Percentiles rank a stretch among this genome's conserved stretches.
Evolutionary conservation across 805 yeast genomes (phyloP).

Genomic region (Pichia exigua): DNA sequence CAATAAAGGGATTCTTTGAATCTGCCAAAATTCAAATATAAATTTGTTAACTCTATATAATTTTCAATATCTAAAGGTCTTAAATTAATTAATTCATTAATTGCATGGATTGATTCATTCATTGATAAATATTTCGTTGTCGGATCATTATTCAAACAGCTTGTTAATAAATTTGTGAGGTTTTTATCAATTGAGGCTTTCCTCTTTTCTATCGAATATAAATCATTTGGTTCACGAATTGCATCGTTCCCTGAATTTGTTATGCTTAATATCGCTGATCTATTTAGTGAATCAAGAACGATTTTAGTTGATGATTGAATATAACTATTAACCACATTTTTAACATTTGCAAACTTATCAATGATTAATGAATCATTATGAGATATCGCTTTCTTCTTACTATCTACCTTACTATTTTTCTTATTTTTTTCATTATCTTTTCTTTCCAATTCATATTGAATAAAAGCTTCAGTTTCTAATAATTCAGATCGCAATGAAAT

Average conservation of each 20-base stretch:
- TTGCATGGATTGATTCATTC: conserved; percentile 7
- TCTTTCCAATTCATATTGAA: background rate
- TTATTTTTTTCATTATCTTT: background rate
- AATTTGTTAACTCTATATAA: conserved; percentile 70
- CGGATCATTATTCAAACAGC: background rate
- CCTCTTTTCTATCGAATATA: conserved; percentile 2
- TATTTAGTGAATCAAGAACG: conserved; percentile 8
- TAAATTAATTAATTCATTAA: conserved; percentile 40
- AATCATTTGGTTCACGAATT: conserved; percentile 1
- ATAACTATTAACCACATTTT: conserved; percentile 4
- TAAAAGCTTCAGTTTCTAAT: conserved; percentile 1
- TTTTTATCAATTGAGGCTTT: conserved; percentile 3
- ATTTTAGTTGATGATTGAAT: conserved; percentile 9
- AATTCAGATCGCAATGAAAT: conserved; percentile 2
- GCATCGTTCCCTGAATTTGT: conserved; percentile 5
- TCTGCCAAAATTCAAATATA: conserved; percentile 54
- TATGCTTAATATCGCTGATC: conserved; percentile 4
- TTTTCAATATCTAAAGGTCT: conserved; percentile 70
- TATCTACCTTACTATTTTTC: background rate
- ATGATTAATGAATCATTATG: background rate
- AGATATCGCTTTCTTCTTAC: background rate
- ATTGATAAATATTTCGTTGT: conserved; percentile 1
- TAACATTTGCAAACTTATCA: conserved; percentile 1
- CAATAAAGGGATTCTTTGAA: conserved; percentile 61
- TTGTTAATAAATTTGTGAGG: background rate